Evolutionary conservation across 306 rosid species (phyloP), one percentile per base, ranked within the genome.

Genomic region (Quercus wislizeni): DNA sequence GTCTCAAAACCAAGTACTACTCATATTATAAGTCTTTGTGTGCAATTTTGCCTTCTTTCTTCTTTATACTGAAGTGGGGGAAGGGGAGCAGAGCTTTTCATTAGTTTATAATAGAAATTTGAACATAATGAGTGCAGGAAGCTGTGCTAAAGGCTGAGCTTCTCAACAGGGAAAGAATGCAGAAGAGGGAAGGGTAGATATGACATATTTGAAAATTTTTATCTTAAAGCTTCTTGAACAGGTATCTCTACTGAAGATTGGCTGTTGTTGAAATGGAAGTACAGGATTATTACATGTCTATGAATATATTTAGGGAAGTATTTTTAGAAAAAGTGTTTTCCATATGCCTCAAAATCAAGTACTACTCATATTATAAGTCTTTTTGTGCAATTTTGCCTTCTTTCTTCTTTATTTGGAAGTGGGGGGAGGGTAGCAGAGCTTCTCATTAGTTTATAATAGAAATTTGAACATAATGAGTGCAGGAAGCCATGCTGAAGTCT

Each of bases 401-500:
- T 35, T 35, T 35, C 41, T 35, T 35, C 41, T 35, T 35, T 5
- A 35, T 35, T 35, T 0, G 41, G 8, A 80, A 74, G 18, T 35
- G 8, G 43, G 78, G 76, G 27, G 21, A 27, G 59, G 20, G 19
- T 18, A 17, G 15, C 5, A 3, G 14, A 31, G 35, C 9, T 1
- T 35, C 9, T 35, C 43, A 35, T 35, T 64, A 17, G 17, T 54
- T 63, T 27, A 80, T 59, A 21, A 62, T 49, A 62, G 57, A 75
- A 52, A 74, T 61, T 30, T 81, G 69, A 74, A 75, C 76, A 20
- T 83, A 77, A 46, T 84, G 78, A 72, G 71, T 76, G 78, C 43
- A 96, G 97, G 90, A 91, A 82, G 87, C 93, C 76, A 89, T 93
- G 91, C 70, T 96, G 77, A 93, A 95, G 85, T 21, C 84, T 56